These are phyloP conservation scores for Melocanna baccifera DNA, from an alignment of 176 grass and related monocot genomes.

Conservation along the genomic window DNA sequence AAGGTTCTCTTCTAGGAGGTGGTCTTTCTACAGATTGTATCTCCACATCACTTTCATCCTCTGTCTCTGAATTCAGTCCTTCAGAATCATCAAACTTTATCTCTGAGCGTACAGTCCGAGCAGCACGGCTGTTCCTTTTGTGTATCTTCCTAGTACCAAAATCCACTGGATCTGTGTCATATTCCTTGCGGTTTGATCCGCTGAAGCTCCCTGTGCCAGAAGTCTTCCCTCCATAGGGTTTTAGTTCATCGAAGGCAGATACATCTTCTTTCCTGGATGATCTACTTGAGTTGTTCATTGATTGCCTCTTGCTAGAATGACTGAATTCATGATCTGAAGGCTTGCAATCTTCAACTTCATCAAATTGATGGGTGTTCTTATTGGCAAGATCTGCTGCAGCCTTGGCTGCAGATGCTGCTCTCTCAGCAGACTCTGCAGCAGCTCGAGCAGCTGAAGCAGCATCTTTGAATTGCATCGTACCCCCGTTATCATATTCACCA, in stretches of 20 bases:
- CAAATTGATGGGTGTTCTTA: slow-evolving; percentile 33
- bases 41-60: slow-evolving; percentile 45
- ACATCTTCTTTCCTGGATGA: slow-evolving; percentile 45
- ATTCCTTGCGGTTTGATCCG: slow-evolving; percentile 35
- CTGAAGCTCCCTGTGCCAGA: slow-evolving; percentile 50
- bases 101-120: slow-evolving; percentile 53
- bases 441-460: slow-evolving; percentile 74
- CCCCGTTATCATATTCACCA: slow-evolving; percentile 34
- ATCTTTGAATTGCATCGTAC: slow-evolving; percentile 66
- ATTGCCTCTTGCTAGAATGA: slow-evolving; percentile 36
- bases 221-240: slow-evolving; percentile 23
- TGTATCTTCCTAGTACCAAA: slow-evolving; percentile 42
- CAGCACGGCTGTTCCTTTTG: slow-evolving; percentile 41
- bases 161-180: slow-evolving; percentile 31
- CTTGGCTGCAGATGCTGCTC: slow-evolving; percentile 73
- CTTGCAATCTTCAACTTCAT: background rate
- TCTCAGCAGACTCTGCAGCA: slow-evolving; percentile 72
- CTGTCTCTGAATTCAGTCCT: slow-evolving; percentile 40
- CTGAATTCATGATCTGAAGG: background rate
- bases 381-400: slow-evolving; percentile 64
- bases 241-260: slow-evolving; percentile 38
- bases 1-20: slow-evolving; percentile 32
- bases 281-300: slow-evolving; percentile 41
- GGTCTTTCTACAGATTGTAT: slow-evolving; percentile 42
- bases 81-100: slow-evolving; percentile 86